These are phyloP conservation scores for Cryptococcus deneoformans DNA, from an alignment of 1,284 basidiomycete species.

Conservation along the genomic window DNA sequence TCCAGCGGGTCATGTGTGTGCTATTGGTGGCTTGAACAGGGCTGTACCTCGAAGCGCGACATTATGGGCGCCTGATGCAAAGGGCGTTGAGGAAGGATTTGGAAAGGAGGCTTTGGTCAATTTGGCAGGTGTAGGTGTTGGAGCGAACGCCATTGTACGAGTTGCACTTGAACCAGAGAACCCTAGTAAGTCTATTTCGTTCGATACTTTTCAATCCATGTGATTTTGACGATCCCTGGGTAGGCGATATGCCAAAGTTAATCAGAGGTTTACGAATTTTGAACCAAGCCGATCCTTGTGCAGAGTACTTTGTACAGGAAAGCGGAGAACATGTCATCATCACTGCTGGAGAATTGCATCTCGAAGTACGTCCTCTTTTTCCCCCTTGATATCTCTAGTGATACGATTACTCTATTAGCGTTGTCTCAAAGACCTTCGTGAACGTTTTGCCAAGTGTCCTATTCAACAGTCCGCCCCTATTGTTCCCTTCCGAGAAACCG, in stretches of 20 bases:
- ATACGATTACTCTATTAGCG: slow-evolving; percentile 56
- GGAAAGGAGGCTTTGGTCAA: slow-evolving; percentile 63
- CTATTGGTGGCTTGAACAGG: slow-evolving; percentile 84
- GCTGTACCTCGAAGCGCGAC: slow-evolving; percentile 90
- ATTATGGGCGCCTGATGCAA: slow-evolving; percentile 65
- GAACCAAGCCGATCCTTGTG: slow-evolving; percentile 95
- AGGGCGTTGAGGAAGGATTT: slow-evolving; percentile 44
- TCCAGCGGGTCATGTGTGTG: slow-evolving; percentile 94
- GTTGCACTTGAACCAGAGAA: slow-evolving; percentile 88
- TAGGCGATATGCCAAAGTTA: slow-evolving; percentile 88
- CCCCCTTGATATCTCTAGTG: not conserved
- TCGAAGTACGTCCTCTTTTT: slow-evolving; percentile 63
- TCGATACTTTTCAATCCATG: not conserved
- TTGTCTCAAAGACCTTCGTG: slow-evolving; percentile 90
- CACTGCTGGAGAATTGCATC: slow-evolving; percentile 92
- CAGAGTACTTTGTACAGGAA: slow-evolving; percentile 93
- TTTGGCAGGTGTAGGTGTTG: slow-evolving; percentile 70
- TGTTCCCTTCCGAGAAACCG: slow-evolving; percentile 96
- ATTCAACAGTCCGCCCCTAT: slow-evolving; percentile 94
- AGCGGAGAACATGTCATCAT: slow-evolving; percentile 98
- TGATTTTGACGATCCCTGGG: not conserved
- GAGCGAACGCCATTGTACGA: slow-evolving; percentile 83
- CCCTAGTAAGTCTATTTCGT: slow-evolving; percentile 54
- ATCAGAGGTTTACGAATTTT: slow-evolving; percentile 84
- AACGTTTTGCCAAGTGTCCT: slow-evolving; percentile 89